Conservation (phyloP, 2,329 filamentous ascomycete species). For the Xylariomycetidae sp. region DNA sequence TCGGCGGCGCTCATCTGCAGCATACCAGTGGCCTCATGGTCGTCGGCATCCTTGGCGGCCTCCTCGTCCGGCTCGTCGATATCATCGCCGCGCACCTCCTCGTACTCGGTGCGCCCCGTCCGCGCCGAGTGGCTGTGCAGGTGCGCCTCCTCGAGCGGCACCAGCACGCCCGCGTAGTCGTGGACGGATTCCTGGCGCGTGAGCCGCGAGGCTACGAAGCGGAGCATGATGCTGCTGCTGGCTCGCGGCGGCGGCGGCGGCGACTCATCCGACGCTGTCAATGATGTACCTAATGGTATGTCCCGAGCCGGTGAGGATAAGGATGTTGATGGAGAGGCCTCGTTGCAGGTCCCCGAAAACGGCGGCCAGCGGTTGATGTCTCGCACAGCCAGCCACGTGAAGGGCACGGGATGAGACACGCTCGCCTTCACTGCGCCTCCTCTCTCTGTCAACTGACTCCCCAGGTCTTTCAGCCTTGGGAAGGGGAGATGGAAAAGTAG, state of each 20-base stretch:
- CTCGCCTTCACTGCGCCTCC: too few relatives aligned
- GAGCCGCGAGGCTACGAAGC: slow-evolving; percentile 14
- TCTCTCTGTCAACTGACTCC: too few relatives aligned
- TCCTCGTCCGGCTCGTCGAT: slow-evolving; percentile 22
- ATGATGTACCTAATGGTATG: too few relatives aligned
- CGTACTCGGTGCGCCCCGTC: slow-evolving; percentile 37
- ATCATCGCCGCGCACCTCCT: slow-evolving; percentile 20
- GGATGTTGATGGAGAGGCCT: too few relatives aligned
- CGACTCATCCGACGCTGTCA: not conserved
- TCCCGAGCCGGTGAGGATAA: too few relatives aligned
- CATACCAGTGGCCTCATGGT: slow-evolving; percentile 41
- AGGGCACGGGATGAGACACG: too few relatives aligned
- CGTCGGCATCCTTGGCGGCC: slow-evolving; percentile 25
- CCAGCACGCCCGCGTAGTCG: slow-evolving; percentile 44
- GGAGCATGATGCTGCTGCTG: not conserved
- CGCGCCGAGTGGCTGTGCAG: slow-evolving; percentile 48
- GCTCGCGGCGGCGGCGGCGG: not conserved
- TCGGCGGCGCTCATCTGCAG: slow-evolving; percentile 46
- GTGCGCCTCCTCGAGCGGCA: slow-evolving; percentile 50
- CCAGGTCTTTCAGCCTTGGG: too few relatives aligned
- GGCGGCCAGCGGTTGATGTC: too few relatives aligned
- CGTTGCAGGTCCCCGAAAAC: too few relatives aligned
- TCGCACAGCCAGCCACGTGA: too few relatives aligned
- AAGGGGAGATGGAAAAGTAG: too few relatives aligned
- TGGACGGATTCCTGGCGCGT: slow-evolving; percentile 38